A percentile compares a stretch with the other conserved stretches of the same genome.
These are phyloP conservation scores for Tagetes erecta DNA, from an alignment of 129 eudicot species.

Conservation along the genomic window DNA sequence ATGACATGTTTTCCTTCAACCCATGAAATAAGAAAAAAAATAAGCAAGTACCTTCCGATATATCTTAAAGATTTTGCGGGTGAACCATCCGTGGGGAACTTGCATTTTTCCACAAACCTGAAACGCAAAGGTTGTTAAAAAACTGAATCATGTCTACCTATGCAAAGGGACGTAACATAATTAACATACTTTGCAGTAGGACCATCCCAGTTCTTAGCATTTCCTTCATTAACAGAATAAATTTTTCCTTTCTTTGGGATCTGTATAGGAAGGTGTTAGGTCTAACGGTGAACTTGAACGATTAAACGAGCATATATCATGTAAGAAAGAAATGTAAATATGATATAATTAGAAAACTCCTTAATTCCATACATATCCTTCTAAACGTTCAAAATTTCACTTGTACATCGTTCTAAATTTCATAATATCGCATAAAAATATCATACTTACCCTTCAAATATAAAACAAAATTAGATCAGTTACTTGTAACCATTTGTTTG, in stretches of 20 bases:
- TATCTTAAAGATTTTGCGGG: slow-evolving; percentile 90
- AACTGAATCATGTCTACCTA: background rate
- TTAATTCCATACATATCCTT: background rate
- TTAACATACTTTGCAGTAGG: slow-evolving; percentile 82
- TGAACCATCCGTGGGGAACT: slow-evolving; percentile 89
- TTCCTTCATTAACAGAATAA: slow-evolving; percentile 98
- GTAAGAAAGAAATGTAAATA: slow-evolving; percentile 9
- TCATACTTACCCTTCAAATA: background rate
- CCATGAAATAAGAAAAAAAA: background rate
- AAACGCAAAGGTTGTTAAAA: slow-evolving; percentile 10
- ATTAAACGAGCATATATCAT: no score
- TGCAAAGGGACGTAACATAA: slow-evolving; percentile 13
- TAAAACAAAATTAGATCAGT: background rate
- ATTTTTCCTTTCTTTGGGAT: slow-evolving; percentile 90
- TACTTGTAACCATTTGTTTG: background rate
- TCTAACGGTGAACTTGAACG: no score
- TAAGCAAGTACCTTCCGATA: slow-evolving; percentile 77
- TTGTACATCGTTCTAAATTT: background rate
- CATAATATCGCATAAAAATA: background rate
- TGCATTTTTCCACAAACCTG: slow-evolving; percentile 93
- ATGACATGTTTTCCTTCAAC: background rate
- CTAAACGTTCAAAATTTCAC: background rate
- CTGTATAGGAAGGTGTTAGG: slow-evolving; percentile 37
- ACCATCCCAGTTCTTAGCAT: slow-evolving; percentile 95
- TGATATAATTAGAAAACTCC: background rate